Evolutionary conservation across 257 asterid species (phyloP).

Genomic region (Capsicum chinense): DNA sequence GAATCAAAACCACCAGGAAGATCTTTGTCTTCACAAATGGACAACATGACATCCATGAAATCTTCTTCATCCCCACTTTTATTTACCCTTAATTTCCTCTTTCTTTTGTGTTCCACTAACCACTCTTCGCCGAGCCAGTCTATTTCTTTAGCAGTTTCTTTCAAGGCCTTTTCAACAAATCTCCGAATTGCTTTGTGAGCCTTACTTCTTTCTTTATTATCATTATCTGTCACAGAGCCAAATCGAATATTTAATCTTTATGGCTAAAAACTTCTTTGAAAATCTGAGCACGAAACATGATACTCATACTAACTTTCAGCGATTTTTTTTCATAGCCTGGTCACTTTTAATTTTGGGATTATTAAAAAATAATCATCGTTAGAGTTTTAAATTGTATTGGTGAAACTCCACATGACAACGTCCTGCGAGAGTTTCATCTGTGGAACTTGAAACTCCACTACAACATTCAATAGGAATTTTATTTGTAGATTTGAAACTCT

Average conservation of each 20-base stretch:
- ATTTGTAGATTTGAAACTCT: no score
- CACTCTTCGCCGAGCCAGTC: conserved; percentile 34
- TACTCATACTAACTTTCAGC: no score
- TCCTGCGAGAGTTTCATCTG: no score
- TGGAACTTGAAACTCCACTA: no score
- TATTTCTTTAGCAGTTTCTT: conserved; percentile 30
- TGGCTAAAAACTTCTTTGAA: background rate
- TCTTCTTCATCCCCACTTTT: conserved; percentile 9
- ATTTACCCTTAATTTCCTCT: no score
- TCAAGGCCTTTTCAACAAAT: background rate
- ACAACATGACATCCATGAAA: conserved; percentile 42
- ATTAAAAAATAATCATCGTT: no score
- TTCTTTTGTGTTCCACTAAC: conserved; percentile 37
- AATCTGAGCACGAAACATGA: no score
- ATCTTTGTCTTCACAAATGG: background rate
- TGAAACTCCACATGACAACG: no score
- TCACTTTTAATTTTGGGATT: no score
- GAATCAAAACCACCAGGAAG: conserved; percentile 31
- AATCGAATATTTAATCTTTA: background rate
- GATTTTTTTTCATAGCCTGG: no score
- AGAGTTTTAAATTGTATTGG: no score
- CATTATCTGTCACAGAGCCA: background rate
- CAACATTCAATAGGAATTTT: no score
- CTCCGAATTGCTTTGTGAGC: conserved; percentile 36
- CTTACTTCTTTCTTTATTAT: background rate